These are phyloP conservation scores for Amanita rubescens DNA, from an alignment of 768 basidiomycete genomes.

Conservation along the genomic window DNA sequence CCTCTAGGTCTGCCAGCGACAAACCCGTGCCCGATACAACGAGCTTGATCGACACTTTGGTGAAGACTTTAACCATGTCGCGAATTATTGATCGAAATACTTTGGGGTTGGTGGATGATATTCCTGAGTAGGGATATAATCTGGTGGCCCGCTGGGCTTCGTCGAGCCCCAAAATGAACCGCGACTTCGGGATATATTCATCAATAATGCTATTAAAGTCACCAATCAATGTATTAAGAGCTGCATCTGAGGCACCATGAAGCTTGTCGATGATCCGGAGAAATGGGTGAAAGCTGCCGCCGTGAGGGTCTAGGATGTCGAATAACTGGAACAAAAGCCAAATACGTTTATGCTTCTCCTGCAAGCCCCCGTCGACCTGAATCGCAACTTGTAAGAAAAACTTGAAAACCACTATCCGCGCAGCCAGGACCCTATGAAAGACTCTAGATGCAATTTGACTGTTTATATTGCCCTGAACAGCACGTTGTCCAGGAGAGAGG, in stretches of 20 bases:
- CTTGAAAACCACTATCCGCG: slow-evolving; percentile 7
- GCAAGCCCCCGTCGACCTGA: slow-evolving; percentile 5
- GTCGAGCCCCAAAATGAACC: slow-evolving; percentile 11
- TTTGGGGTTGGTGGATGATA: slow-evolving; percentile 9
- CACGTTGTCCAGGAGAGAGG: background rate
- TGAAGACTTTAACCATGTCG: slow-evolving; percentile 12
- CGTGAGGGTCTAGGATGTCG: background rate
- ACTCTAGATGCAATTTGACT: slow-evolving; percentile 8
- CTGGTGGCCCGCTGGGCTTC: slow-evolving; percentile 6
- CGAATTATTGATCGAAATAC: slow-evolving; percentile 13
- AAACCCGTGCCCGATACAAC: slow-evolving; percentile 8
- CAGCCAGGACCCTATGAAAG: slow-evolving; percentile 7
- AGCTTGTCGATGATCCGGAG: slow-evolving; percentile 11
- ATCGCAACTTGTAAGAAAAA: slow-evolving; percentile 12
- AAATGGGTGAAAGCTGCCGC: slow-evolving; percentile 11
- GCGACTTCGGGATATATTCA: slow-evolving; percentile 8
- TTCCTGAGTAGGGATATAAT: slow-evolving; percentile 10
- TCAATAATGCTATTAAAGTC: slow-evolving; percentile 6
- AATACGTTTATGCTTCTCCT: too few species aligned
- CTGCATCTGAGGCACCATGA: slow-evolving; percentile 9
- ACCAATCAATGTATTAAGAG: slow-evolving; percentile 10
- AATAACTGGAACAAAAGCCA: slow-evolving; percentile 8
- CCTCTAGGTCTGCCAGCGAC: slow-evolving; percentile 11
- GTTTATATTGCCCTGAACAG: slow-evolving; percentile 2
- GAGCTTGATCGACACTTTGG: slow-evolving; percentile 3